A percentile compares a stretch with the other conserved stretches of the same genome.
phyloP scores from a whole-genome alignment of 768 basidiomycete species.

The Lactarius tabidus region DNA sequence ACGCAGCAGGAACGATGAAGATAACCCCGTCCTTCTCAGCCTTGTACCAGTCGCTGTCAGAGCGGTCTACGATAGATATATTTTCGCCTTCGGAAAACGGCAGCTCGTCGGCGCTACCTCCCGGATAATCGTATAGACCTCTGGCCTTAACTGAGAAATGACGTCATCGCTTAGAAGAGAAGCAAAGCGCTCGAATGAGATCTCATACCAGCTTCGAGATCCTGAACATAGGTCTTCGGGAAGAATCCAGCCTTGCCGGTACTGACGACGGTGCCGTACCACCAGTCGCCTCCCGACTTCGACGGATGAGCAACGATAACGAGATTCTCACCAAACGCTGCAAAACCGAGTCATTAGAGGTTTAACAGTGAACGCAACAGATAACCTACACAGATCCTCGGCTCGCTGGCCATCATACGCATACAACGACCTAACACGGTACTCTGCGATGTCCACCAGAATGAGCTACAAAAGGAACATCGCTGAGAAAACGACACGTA shows the following conservation, averaged over 20 bases:
- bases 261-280: conserved; percentile 72
- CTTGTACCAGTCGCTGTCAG: conserved; percentile 95
- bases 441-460: conserved; percentile 41
- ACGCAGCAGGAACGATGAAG: conserved; percentile 88
- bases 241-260: conserved; percentile 78
- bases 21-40: conserved; percentile 82
- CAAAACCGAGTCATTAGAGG: conserved; percentile 12
- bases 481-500: conserved; percentile 34
- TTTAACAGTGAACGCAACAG: conserved; percentile 6
- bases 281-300: conserved; percentile 86
- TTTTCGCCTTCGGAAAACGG: conserved; percentile 78
- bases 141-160: conserved; percentile 55
- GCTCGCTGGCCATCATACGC: conserved; percentile 79
- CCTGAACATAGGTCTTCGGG: conserved; percentile 84
- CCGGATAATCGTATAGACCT: conserved; percentile 76
- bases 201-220: conserved; percentile 59
- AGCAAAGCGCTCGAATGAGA: conserved; percentile 9
- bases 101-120: conserved; percentile 73
- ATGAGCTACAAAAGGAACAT: conserved; percentile 8
- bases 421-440: conserved; percentile 78
- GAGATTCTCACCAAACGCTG: conserved; percentile 78
- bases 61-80: conserved; percentile 73
- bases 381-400: conserved; percentile 77
- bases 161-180: conserved; percentile 3
- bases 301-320: conserved; percentile 81